Evolutionary conservation across 495 filamentous ascomycete genomes (phyloP).

Genomic region (Trichocladium antarcticum): DNA sequence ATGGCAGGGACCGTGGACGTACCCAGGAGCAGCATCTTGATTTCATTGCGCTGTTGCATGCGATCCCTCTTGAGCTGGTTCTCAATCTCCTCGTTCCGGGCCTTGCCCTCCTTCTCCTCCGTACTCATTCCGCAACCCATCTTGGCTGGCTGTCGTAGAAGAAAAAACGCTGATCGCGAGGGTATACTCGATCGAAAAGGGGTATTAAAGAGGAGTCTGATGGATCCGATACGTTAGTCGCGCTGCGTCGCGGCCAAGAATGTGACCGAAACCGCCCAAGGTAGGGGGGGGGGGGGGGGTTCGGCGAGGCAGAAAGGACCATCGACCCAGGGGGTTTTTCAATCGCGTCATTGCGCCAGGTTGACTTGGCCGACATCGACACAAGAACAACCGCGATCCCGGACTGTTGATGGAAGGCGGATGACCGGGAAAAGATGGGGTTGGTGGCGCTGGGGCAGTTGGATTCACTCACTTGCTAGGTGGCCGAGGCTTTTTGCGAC

Average conservation of each 20-base stretch:
- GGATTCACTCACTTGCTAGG: constrained; percentile 2
- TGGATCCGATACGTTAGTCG: constrained; percentile 5
- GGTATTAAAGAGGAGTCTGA: constrained; percentile 10
- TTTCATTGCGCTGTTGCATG: constrained; percentile 92
- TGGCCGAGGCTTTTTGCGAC: background rate
- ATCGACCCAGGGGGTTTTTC: background rate
- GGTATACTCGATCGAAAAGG: constrained; percentile 10
- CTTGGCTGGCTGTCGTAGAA: constrained; percentile 39
- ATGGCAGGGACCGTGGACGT: constrained; percentile 27
- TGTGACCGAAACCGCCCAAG: too few species aligned
- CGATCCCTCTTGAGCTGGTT: constrained; percentile 94
- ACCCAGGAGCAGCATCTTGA: constrained; percentile 99
- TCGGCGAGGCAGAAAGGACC: background rate
- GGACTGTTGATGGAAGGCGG: too few species aligned
- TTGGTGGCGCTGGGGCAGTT: constrained; percentile 1
- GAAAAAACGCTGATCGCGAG: constrained; percentile 12
- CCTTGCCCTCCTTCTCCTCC: constrained; percentile 99
- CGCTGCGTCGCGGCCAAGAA: background rate
- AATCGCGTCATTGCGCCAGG: background rate
- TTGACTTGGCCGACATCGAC: background rate
- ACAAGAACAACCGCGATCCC: background rate
- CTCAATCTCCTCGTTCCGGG: constrained; percentile 98
- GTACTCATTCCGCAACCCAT: constrained; percentile 99
- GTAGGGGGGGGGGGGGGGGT: too few species aligned
- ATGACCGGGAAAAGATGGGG: background rate